A percentile compares a stretch with the other conserved stretches of the same genome.
Conservation (phyloP, 352 stramenopile genomes). For the Phytophthora fragariaefolia region DNA sequence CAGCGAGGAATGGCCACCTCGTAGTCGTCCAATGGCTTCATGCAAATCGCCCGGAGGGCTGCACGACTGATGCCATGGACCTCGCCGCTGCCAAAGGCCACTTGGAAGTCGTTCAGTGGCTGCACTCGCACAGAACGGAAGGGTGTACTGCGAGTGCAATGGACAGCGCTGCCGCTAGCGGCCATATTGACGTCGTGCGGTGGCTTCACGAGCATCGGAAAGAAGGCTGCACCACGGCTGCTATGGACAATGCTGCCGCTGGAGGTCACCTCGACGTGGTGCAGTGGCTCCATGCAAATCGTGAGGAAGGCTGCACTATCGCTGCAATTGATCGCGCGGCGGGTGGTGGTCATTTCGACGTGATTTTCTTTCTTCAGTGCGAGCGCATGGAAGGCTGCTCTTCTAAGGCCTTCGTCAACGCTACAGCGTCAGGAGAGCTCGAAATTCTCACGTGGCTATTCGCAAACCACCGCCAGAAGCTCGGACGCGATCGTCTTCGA, state of each 20-base stretch:
- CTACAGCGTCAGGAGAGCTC: conserved; percentile 34
- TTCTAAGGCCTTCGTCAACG: conserved; percentile 38
- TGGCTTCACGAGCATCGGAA: conserved; percentile 35
- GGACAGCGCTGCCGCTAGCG: conserved; percentile 21
- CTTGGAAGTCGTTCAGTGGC: conserved; percentile 51
- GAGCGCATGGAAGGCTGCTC: conserved; percentile 26
- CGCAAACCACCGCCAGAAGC: conserved; percentile 22
- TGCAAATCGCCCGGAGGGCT: conserved; percentile 23
- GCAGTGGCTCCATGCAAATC: conserved; percentile 22
- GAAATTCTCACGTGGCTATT: conserved; percentile 47
- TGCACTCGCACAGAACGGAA: conserved; percentile 40
- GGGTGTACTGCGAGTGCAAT: conserved; percentile 27
- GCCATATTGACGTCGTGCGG: conserved; percentile 28
- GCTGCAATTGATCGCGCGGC: conserved; percentile 33
- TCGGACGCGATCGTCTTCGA: conserved; percentile 38
- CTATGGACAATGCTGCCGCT: conserved; percentile 31
- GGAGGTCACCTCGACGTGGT: conserved; percentile 26
- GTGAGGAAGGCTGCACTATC: conserved; percentile 28
- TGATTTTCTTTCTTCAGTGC: conserved; percentile 31
- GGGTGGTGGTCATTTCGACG: conserved; percentile 26
- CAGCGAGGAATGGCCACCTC: conserved; percentile 29
- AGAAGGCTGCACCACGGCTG: conserved; percentile 33
- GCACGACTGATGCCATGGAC: conserved; percentile 31
- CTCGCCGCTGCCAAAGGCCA: conserved; percentile 40
- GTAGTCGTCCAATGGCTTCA: conserved; percentile 28